Evolutionary conservation across 2,329 filamentous ascomycete genomes (phyloP), one percentile per base, ranked within the genome.

Genomic region (Lachnellula occidentalis): DNA sequence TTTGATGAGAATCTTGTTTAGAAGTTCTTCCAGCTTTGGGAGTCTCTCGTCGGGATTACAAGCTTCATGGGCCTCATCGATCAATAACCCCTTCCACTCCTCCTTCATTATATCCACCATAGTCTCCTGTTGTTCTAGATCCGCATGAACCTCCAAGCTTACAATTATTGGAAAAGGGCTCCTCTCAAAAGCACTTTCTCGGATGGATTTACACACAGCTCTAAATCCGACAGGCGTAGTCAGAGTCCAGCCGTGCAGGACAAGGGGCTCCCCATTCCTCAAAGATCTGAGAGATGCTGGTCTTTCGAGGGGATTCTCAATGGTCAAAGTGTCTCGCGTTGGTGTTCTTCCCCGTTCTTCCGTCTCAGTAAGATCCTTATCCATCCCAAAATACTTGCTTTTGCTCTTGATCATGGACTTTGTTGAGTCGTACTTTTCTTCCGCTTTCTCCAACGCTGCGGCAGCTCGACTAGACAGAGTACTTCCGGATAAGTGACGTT

Each of bases 101-200:
- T 96, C 84, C 61, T 85, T 85, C 87, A 99, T 96, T 59, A 97
- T 95, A 53, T 88, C 81, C 11, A 96, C 92, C 89, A 97, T 96
- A 49, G 88, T 80, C 60, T 90, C 84, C 70, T 99, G 94, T 70
- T 97, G 92, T 51, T 88, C 83, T 1, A 79, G 74, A 57, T 86
- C 82, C 14, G 90, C 87, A 70, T 97, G 92, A 0, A 97, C 89
- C 71, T 99, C 94, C 5, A 97, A 78, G 69, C 91, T 96, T 61
- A 97, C 83, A 55, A 97, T 95, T 39, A 99, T 76, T 0, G 94
- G 94, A 19, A 96, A 76, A 50, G 88, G 81, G 56, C 82, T 92
- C 6, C 76, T 80, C 27, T 82, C 75, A 64, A 97, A 97, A 0
- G 90, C 92, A 56, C 84, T 83, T 54, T 95, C 83, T 39, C 81